Base-by-base conservation (phyloP, 352 stramenopile species). In the Globisporangium alternatum region DNA sequence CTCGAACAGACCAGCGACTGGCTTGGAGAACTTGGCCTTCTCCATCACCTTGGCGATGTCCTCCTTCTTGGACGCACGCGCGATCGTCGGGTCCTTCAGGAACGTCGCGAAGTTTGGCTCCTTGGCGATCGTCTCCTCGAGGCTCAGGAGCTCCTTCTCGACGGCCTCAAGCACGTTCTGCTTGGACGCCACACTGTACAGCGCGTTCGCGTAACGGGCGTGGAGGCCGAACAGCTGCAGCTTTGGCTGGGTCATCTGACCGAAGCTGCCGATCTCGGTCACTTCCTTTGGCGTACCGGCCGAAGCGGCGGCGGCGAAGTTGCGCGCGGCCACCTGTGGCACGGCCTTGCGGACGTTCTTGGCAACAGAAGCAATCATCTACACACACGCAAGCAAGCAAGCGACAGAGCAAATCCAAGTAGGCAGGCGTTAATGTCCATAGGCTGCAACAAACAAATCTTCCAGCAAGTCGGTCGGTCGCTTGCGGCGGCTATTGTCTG, bases 81-180 rank as follows among this genome's bases (percentile, higher is more conserved):
- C 79, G 66, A 99, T 97, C 67, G 97, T 97, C 25, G 97, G 97
- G 86, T 99, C 98, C 70, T 97, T 93, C 39, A 99, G 81, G 77
- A 98, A 99, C 61, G 74, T 83, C 13, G 78, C 78, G 72, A 99
- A 99, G 72, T 90, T 83, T 15, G 82, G 69, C 71, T 96, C 96
- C 64, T 88, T 92, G 51, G 77, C 66, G 60, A 98, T 96, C 52
- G 81, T 88, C 49, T 83, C 76, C 64, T 91, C 75, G 62, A 95
- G 81, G 28, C 62, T 76, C 73, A 98, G 94, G 8, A 96, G 75
- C 74, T 96, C 88, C 75, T 92, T 90, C 80, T 96, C 88, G 44
- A 96, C 88, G 0, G 80, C 68, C 17, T 94, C 84, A 12, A 96
- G 71, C 68, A 74, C 65, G 69, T 94, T 90, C 69, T 90, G 77